These are phyloP conservation scores for Fibroporia radiculosa DNA, from an alignment of 768 basidiomycete species.

Conservation along the genomic window DNA sequence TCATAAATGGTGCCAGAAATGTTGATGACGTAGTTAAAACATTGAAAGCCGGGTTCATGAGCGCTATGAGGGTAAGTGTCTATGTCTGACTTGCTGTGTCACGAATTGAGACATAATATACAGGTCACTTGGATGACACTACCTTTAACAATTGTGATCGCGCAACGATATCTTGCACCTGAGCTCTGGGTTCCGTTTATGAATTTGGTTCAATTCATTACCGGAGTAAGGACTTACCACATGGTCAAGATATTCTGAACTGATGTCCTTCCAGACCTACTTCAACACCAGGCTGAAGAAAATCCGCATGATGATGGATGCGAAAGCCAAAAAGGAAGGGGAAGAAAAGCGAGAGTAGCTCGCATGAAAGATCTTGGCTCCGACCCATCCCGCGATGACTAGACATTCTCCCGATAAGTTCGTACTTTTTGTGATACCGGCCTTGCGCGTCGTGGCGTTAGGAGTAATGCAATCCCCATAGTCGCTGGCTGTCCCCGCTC, in stretches of 20 bases:
- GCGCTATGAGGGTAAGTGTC: conserved; percentile 59
- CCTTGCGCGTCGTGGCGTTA: no score
- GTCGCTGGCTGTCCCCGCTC: no score
- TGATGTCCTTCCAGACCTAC: conserved; percentile 40
- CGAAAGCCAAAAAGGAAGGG: conserved; percentile 39
- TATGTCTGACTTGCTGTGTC: background rate
- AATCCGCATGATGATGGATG: conserved; percentile 33
- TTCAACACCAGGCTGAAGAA: conserved; percentile 71
- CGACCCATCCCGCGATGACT: no score
- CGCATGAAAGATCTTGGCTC: no score
- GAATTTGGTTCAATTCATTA: conserved; percentile 64
- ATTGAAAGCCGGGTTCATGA: conserved; percentile 64
- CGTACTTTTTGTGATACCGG: no score
- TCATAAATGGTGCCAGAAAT: conserved; percentile 75
- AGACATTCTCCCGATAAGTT: no score
- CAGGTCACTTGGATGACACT: conserved; percentile 79
- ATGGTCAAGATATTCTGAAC: conserved; percentile 6
- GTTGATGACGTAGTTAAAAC: conserved; percentile 56
- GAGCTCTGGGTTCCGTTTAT: conserved; percentile 91
- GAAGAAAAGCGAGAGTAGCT: conserved; percentile 12
- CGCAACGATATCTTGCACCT: conserved; percentile 72
- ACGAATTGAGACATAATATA: conserved; percentile 2
- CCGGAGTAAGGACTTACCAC: conserved; percentile 43
- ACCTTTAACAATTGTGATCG: conserved; percentile 64
- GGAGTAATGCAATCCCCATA: no score